phyloP scores from a whole-genome alignment of 345 rosid species.

The Eucalyptus sideroxylon region DNA sequence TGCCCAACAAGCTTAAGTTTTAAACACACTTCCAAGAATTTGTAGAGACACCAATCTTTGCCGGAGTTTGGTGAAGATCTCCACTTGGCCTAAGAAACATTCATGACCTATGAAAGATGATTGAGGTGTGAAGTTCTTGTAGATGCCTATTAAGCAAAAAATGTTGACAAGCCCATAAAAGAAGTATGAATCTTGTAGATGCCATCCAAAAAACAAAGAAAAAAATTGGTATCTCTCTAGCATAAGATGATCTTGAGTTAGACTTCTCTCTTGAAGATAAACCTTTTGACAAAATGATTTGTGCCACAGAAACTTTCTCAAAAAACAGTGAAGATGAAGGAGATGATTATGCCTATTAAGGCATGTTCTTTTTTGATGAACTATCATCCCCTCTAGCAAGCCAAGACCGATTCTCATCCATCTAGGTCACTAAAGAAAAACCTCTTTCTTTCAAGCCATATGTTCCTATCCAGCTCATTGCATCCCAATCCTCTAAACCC shows the following conservation, averaged over 20 bases:
- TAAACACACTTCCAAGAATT: too few relatives aligned
- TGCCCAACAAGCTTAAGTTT: not conserved
- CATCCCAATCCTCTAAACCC: not conserved
- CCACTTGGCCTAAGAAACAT: too few relatives aligned
- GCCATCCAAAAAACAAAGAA: not conserved
- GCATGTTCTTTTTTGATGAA: not conserved
- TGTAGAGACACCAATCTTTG: too few relatives aligned
- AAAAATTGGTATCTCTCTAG: not conserved
- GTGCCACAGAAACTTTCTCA: not conserved
- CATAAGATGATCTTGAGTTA: not conserved
- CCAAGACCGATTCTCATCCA: not conserved
- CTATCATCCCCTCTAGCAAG: not conserved
- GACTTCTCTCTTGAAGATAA: not conserved
- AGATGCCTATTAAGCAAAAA: not conserved
- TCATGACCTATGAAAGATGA: too few relatives aligned
- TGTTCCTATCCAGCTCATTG: not conserved
- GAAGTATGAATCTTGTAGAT: not conserved
- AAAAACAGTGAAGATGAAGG: not conserved
- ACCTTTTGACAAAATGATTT: rapidly evolving
- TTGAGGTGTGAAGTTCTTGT: too few relatives aligned
- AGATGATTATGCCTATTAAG: not conserved
- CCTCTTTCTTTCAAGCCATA: not conserved
- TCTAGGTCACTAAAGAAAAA: not conserved
- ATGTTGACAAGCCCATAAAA: not conserved
- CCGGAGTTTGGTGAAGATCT: too few relatives aligned